A percentile compares a stretch with the other conserved stretches of the same genome.
These are phyloP conservation scores for Phaeosphaeriaceae sp. DNA, from an alignment of 2,329 filamentous ascomycete species.

Conservation along the genomic window DNA sequence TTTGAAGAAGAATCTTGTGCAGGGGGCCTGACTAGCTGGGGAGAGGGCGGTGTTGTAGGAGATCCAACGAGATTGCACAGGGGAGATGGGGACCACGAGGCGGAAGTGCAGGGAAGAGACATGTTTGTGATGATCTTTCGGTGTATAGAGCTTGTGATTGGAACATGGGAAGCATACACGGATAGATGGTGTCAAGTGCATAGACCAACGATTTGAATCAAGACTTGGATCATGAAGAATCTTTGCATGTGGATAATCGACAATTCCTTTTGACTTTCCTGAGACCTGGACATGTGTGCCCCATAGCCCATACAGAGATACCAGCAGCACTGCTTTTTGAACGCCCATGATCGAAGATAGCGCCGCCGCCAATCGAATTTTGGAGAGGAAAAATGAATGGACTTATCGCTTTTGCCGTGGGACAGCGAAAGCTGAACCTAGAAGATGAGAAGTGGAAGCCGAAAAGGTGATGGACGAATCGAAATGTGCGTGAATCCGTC, in stretches of 20 bases:
- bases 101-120: not conserved
- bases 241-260: not conserved
- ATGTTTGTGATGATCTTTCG: not conserved
- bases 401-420: not conserved
- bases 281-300: not conserved
- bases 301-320: not conserved
- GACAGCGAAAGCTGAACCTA: not conserved
- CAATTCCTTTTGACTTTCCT: not conserved
- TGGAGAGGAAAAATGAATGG: not conserved
- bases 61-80: not conserved
- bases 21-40: constrained; percentile 11
- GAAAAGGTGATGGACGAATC: not conserved
- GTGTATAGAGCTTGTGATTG: not conserved
- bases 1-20: constrained; percentile 47
- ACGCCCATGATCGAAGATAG: not conserved
- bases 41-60: not conserved
- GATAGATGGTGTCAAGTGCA: not conserved
- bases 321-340: not conserved
- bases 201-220: not conserved
- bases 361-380: not conserved
- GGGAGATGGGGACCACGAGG: no score
- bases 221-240: not conserved
- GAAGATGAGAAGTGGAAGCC: not conserved
- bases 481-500: not conserved
- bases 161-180: not conserved